Base-by-base conservation (phyloP, 1,139 yeast genomes). In the Diutina mesorugosa region DNA sequence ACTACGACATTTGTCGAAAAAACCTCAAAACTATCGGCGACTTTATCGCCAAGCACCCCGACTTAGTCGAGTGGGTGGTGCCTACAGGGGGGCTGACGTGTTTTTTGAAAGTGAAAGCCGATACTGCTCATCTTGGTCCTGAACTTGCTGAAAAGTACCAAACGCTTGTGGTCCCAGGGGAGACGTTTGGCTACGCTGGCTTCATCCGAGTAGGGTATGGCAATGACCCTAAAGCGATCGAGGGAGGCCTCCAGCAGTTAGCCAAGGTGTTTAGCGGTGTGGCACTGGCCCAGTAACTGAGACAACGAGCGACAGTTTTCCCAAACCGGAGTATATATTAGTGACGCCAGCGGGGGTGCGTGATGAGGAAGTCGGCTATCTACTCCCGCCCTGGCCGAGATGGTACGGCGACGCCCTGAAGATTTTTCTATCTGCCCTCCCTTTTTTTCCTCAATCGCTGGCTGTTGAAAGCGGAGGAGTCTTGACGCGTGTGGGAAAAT, bases 51-150 rank as follows among this genome's bases (percentile, higher is more conserved):
- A 60, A 62, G 1, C 65, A 73, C 12, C 58, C 65, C 4, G 79
- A 75, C 2, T 2, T 35, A 10, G 61, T 62, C 12, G 66, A 16
- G 29, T 78, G 77, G 72, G 71, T 74, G 26, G 68, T 64, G 55
- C 85, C 85, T 1, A 61, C 63, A 47, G 83, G 79, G 3, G 85
- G 85, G 4, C 69, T 81, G 4, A 78, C 82, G 1, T 72, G 78
- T 50, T 74, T 81, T 57, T 58, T 80, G 6, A 70, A 70, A 57
- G 64, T 73, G 26, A 68, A 68, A 45, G 58, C 73, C 56, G 57
- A 65, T 50, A 72, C 83, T 3, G 62, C 60, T 52, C 61, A 66
- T 8, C 65, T 81, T 61, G 70, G 78, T 45, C 61, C 60, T 21
- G 71, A 69, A 10, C 63, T 81, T 51, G 78, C 78, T 4, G 68